These are phyloP conservation scores for Saitozyma podzolica DNA, from an alignment of 768 basidiomycete species.

Conservation along the genomic window DNA sequence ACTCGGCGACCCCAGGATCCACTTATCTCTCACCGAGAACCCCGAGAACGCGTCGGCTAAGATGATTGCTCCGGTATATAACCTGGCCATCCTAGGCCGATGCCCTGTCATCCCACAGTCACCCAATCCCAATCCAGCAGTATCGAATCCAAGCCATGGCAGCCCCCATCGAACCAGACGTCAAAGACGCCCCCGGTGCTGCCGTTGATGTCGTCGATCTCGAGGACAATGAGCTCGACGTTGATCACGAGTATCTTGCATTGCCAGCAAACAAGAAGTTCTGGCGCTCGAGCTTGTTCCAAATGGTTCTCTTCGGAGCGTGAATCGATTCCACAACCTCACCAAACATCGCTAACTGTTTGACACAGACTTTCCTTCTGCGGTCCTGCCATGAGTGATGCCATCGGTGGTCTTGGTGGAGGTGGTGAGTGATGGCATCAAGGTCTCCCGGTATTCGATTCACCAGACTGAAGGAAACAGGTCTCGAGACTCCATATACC, in stretches of 20 bases:
- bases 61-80: too few species aligned
- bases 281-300: conserved; percentile 11
- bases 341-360: not conserved
- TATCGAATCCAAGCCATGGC: too few species aligned
- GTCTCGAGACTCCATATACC: conserved; percentile 24
- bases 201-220: too few species aligned
- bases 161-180: too few species aligned
- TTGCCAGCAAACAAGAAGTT: conserved; percentile 5
- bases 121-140: too few species aligned
- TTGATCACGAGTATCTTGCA: conserved; percentile 8
- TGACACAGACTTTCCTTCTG: conserved; percentile 15
- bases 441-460: not conserved
- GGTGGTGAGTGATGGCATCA: conserved; percentile 14
- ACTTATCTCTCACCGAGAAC: too few species aligned
- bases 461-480: too few species aligned
- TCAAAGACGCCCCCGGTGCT: too few species aligned
- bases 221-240: conserved; percentile 1
- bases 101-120: too few species aligned
- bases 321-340: not conserved
- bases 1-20: too few species aligned
- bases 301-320: conserved; percentile 19
- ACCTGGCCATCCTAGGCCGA: too few species aligned
- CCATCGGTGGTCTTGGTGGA: conserved; percentile 33
- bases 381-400: conserved; percentile 30
- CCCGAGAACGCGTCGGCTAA: too few species aligned